Percentiles rank a stretch among this genome's conserved stretches.
Evolutionary conservation across 371 early-diverging fungal species (phyloP).

Genomic region (Coemansia sp.): DNA sequence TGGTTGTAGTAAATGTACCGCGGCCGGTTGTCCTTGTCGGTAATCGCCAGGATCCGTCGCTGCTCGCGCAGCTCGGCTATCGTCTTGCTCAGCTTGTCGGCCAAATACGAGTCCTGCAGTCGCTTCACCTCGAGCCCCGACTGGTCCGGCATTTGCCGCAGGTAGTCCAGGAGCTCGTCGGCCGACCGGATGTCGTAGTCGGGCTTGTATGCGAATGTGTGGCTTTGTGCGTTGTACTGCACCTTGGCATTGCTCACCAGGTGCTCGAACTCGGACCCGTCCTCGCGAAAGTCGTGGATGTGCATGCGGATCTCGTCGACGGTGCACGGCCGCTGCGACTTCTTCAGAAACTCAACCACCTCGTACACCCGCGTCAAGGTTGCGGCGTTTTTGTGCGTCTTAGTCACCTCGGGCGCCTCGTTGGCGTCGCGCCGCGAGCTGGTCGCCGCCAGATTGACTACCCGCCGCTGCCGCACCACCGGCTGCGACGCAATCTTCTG

Average conservation of each 20-base stretch:
- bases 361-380: slow-evolving; percentile 59
- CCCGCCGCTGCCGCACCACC: slow-evolving; percentile 48
- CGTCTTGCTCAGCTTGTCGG: slow-evolving; percentile 59
- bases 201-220: slow-evolving; percentile 77
- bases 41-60: slow-evolving; percentile 69
- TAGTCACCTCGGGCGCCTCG: slow-evolving; percentile 34
- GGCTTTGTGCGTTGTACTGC: slow-evolving; percentile 56
- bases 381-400: slow-evolving; percentile 19
- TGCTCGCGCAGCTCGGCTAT: slow-evolving; percentile 70
- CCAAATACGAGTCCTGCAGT: slow-evolving; percentile 75
- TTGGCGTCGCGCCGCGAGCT: slow-evolving; percentile 2
- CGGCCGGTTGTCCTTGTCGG: slow-evolving; percentile 75
- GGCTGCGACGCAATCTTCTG: slow-evolving; percentile 55
- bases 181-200: slow-evolving; percentile 72
- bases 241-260: slow-evolving; percentile 68
- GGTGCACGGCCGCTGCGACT: slow-evolving; percentile 64
- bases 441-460: slow-evolving; percentile 17
- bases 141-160: slow-evolving; percentile 59
- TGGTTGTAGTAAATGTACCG: slow-evolving; percentile 73
- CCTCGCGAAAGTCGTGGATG: slow-evolving; percentile 59
- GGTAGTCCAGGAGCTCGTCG: slow-evolving; percentile 68
- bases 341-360: slow-evolving; percentile 52
- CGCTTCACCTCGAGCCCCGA: slow-evolving; percentile 81
- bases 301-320: slow-evolving; percentile 63
- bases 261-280: slow-evolving; percentile 59